Conservation (phyloP, 1,284 basidiomycete species). For the Afroboletus lepidellus region DNA sequence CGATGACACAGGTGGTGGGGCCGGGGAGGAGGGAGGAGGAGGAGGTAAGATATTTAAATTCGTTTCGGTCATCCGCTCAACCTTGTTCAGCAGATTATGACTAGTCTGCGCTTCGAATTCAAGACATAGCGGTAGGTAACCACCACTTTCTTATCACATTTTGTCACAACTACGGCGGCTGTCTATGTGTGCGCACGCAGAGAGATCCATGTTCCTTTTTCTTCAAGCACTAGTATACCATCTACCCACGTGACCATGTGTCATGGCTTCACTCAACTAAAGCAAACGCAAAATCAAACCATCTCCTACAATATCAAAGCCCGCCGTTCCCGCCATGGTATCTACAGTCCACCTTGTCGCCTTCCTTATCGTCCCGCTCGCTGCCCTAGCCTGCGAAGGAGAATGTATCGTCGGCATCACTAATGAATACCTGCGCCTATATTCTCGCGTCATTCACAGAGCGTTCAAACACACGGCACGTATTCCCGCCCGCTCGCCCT, state of each 20-base stretch:
- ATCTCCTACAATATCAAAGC: conserved; percentile 5
- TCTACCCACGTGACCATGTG: conserved; percentile 22
- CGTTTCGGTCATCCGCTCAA: background rate
- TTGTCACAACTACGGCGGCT: conserved; percentile 2
- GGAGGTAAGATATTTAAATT: conserved; percentile 36
- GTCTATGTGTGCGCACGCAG: no score
- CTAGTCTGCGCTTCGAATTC: conserved; percentile 12
- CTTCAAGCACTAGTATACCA: background rate
- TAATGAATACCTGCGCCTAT: conserved; percentile 51
- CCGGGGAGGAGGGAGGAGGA: conserved; percentile 58
- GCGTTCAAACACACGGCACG: conserved; percentile 25
- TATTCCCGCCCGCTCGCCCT: background rate
- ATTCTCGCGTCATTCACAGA: conserved; percentile 27
- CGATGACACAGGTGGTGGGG: conserved; percentile 71
- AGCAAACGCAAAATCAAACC: no score
- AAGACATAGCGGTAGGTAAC: conserved; percentile 7
- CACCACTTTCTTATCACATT: background rate
- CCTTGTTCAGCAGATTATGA: conserved; percentile 22
- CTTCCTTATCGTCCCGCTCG: conserved; percentile 27
- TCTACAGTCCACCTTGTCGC: conserved; percentile 20
- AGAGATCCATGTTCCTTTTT: no score
- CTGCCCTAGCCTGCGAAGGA: conserved; percentile 62
- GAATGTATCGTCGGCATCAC: conserved; percentile 63
- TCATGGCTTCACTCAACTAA: conserved; percentile 3
- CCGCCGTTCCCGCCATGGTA: conserved; percentile 21